Conservation (phyloP, 768 basidiomycete genomes). For the Mycena rosella region DNA sequence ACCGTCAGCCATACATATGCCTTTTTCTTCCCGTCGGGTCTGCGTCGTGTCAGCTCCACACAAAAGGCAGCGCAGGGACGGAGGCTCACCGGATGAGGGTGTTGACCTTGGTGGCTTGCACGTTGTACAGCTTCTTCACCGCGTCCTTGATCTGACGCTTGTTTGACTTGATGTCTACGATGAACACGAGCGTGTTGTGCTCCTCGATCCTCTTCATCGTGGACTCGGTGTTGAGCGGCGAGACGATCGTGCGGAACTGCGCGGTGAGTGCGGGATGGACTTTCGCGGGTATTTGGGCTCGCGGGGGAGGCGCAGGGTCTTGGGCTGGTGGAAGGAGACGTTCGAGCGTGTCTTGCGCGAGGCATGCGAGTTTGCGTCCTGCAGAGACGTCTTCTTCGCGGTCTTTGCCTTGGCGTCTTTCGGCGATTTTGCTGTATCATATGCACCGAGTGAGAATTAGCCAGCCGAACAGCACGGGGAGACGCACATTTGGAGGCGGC, state of each 20-base stretch:
- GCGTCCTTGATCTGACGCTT: slow-evolving; percentile 99
- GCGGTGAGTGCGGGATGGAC: slow-evolving; percentile 89
- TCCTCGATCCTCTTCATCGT: slow-evolving; percentile 99
- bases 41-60: too few species aligned
- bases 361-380: slow-evolving; percentile 82
- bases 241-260: slow-evolving; percentile 94
- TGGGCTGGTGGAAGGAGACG: slow-evolving; percentile 96
- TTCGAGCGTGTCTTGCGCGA: slow-evolving; percentile 86
- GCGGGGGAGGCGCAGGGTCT: slow-evolving; percentile 88
- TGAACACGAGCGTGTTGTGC: slow-evolving; percentile 99
- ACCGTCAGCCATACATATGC: slow-evolving; percentile 95
- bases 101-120: slow-evolving; percentile 96
- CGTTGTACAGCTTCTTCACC: slow-evolving; percentile 99
- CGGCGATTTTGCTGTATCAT: slow-evolving; percentile 29
- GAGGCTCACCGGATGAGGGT: slow-evolving; percentile 98
- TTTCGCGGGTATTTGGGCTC: slow-evolving; percentile 96
- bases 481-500: slow-evolving; percentile 61
- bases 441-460: too few species aligned
- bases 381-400: slow-evolving; percentile 96
- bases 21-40: slow-evolving; percentile 99
- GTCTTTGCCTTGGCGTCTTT: slow-evolving; percentile 84
- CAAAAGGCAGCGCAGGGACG: too few species aligned
- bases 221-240: slow-evolving; percentile 96
- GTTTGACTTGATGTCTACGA: slow-evolving; percentile 95
- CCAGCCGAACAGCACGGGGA: neutral